Evolutionary conservation across 139 green algal species (phyloP).

Genomic region (Picochlorum sp.): DNA sequence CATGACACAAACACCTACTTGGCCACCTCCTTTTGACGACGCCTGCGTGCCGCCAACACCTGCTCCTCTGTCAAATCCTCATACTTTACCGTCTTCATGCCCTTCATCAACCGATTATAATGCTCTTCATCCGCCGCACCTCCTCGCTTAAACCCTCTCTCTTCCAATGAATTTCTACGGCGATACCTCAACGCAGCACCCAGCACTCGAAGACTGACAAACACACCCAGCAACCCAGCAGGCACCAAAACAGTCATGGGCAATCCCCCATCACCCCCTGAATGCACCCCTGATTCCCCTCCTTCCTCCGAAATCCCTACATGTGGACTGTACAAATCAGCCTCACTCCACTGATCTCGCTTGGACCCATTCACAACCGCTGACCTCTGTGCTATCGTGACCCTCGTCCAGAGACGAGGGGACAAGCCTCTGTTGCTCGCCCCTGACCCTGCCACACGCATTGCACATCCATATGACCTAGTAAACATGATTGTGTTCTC

Average conservation of each 20-base stretch:
- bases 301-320: not conserved
- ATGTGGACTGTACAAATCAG: conserved; percentile 15
- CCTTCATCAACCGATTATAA: conserved; percentile 44
- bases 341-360: conserved; percentile 9
- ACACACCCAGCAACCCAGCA: conserved; percentile 1
- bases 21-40: conserved; percentile 29
- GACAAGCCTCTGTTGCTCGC: not conserved
- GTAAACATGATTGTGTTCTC: too few species aligned
- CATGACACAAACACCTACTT: not conserved
- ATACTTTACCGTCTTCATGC: conserved; percentile 53
- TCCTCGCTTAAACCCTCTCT: conserved; percentile 9
- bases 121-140: conserved; percentile 5
- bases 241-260: conserved; percentile 11
- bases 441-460: not conserved
- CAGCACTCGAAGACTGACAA: conserved; percentile 5
- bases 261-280: not conserved
- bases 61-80: conserved; percentile 54
- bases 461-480: not conserved
- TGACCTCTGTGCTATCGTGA: not conserved
- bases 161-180: not conserved
- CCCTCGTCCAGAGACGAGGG: not conserved
- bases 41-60: conserved; percentile 49
- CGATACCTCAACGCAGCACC: conserved; percentile 1
- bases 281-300: not conserved
- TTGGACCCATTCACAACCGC: too few species aligned